Percentiles rank a stretch among this genome's conserved stretches.
Conservation (phyloP, 768 basidiomycete genomes). For the Boletus fagicola region DNA sequence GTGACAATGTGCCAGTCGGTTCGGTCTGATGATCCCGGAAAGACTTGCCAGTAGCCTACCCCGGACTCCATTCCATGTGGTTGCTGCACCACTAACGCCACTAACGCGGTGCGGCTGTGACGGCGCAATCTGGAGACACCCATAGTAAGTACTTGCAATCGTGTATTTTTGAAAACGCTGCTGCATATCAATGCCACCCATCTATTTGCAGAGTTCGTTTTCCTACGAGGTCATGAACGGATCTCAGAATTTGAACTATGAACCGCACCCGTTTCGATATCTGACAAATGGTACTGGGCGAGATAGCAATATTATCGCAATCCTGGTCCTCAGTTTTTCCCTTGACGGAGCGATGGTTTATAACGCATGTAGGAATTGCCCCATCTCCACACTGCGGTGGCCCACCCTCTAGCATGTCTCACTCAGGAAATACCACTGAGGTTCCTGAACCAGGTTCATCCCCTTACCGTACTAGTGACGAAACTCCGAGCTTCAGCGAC, state of each 20-base stretch:
- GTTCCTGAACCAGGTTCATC: not conserved
- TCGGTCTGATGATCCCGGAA: not conserved
- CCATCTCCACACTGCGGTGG: not conserved
- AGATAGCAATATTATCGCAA: conserved; percentile 1
- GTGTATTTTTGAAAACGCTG: not conserved
- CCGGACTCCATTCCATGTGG: not conserved
- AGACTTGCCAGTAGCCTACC: not conserved
- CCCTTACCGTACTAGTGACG: not conserved
- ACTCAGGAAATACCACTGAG: not conserved
- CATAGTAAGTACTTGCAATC: not conserved
- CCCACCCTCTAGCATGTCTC: conserved; percentile 10
- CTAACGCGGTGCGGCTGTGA: too few relatives aligned
- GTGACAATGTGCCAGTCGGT: too few relatives aligned
- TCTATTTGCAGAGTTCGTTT: not conserved
- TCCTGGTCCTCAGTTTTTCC: not conserved
- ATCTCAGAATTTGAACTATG: not conserved
- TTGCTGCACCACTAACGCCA: too few relatives aligned
- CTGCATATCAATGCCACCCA: too few relatives aligned
- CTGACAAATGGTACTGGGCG: not conserved
- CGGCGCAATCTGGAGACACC: not conserved
- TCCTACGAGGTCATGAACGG: not conserved
- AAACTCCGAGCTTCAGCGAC: conserved; percentile 12
- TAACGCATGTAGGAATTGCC: not conserved
- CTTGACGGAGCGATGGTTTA: not conserved
- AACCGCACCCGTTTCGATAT: not conserved